phyloP scores from a whole-genome alignment of 306 rosid species.

The Lablab purpureus region DNA sequence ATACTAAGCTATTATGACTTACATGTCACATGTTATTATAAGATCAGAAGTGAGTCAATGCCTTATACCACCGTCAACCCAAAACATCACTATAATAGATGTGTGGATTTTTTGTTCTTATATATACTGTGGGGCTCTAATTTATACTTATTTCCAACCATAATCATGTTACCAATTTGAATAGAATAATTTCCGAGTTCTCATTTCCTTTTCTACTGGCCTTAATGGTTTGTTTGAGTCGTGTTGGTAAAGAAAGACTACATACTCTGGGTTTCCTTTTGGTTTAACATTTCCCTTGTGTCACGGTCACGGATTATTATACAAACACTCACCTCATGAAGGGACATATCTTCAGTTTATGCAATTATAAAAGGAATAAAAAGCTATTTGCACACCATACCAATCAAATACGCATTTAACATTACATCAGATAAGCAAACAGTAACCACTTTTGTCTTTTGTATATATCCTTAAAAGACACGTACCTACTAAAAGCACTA shows the following conservation, averaged over 20 bases:
- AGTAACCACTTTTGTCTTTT: not conserved
- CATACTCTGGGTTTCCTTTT: not conserved
- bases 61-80: too few species aligned
- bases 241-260: constrained; percentile 33
- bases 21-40: too few species aligned
- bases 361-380: not conserved
- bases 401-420: not conserved
- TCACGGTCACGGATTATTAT: constrained; percentile 1
- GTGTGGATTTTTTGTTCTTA: too few species aligned
- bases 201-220: not conserved
- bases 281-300: constrained; percentile 34
- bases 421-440: constrained; percentile 14
- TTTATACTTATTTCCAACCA: too few species aligned
- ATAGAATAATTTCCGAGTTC: constrained; percentile 11
- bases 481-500: not conserved
- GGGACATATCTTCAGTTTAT: constrained; percentile 22
- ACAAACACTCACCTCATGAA: not conserved
- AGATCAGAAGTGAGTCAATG: too few species aligned
- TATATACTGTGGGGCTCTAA: too few species aligned
- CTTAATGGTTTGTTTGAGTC: constrained; percentile 30
- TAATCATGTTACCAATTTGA: constrained; percentile 23
- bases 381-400: not conserved
- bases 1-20: too few species aligned
- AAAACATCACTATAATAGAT: too few species aligned
- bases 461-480: not conserved